These are phyloP conservation scores for Candida sanyaensis DNA, from an alignment of 1,139 yeast species.

Conservation along the genomic window DNA sequence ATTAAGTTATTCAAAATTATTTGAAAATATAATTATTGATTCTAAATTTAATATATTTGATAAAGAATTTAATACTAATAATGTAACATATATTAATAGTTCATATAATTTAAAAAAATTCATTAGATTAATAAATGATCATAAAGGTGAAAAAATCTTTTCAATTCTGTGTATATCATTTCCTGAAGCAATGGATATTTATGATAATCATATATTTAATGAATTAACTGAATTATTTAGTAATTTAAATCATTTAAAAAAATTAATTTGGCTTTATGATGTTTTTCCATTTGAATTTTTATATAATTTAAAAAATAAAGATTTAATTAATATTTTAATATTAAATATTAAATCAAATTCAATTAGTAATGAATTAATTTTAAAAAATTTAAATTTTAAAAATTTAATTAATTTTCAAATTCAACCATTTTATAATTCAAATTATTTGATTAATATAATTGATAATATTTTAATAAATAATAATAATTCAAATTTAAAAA, in stretches of 20 bases:
- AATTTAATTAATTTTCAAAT: slow-evolving; percentile 28
- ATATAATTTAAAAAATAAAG: slow-evolving; percentile 21
- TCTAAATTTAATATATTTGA: slow-evolving; percentile 35
- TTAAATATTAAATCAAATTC: slow-evolving; percentile 26
- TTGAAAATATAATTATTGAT: slow-evolving; percentile 42
- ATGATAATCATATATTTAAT: slow-evolving; percentile 27
- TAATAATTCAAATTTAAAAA: slow-evolving; percentile 15
- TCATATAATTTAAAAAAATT: slow-evolving; percentile 36
- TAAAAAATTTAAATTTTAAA: slow-evolving; percentile 20
- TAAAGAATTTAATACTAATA: slow-evolving; percentile 25
- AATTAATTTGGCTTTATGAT: slow-evolving; percentile 36
- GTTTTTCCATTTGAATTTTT: slow-evolving; percentile 33
- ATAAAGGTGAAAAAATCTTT: slow-evolving; percentile 15
- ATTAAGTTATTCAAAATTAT: slow-evolving; percentile 34
- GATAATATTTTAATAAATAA: slow-evolving; percentile 20
- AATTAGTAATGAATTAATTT: slow-evolving; percentile 21
- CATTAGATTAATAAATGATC: slow-evolving; percentile 18
- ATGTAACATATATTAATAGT: slow-evolving; percentile 36
- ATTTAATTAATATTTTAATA: slow-evolving; percentile 20
- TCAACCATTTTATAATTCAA: slow-evolving; percentile 27
- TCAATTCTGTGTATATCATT: slow-evolving; percentile 28
- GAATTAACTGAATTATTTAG: slow-evolving; percentile 22
- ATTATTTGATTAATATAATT: slow-evolving; percentile 21
- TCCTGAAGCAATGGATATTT: slow-evolving; percentile 38
- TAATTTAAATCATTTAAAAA: slow-evolving; percentile 21